Evolutionary conservation across 768 basidiomycete genomes (phyloP).

Genomic region (Suillus subalutaceus): DNA sequence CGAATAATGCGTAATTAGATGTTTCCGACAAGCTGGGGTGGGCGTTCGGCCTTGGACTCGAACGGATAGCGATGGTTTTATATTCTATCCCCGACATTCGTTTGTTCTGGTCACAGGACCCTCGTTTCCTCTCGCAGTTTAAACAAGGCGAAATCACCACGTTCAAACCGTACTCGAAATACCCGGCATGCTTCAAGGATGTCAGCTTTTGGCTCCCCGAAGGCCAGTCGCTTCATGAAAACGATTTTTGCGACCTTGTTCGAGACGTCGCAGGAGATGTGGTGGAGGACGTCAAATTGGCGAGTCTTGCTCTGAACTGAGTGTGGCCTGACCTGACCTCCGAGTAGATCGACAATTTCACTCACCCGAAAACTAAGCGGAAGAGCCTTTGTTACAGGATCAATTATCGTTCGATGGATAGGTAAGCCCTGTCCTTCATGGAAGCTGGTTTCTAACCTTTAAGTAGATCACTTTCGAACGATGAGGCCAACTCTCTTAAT

Average conservation of each 20-base stretch:
- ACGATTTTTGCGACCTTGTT: slow-evolving; percentile 96
- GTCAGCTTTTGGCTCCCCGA: slow-evolving; percentile 89
- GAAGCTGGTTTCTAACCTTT: slow-evolving; percentile 11
- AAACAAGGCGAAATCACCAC: slow-evolving; percentile 69
- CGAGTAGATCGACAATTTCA: slow-evolving; percentile 86
- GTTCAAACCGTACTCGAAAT: slow-evolving; percentile 92
- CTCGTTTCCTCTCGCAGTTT: slow-evolving; percentile 89
- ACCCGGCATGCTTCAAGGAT: slow-evolving; percentile 92
- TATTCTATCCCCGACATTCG: slow-evolving; percentile 98
- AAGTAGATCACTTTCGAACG: slow-evolving; percentile 80
- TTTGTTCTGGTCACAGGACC: slow-evolving; percentile 93
- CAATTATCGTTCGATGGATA: slow-evolving; percentile 97
- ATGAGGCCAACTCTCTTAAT: slow-evolving; percentile 87
- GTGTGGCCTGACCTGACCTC: slow-evolving; percentile 12
- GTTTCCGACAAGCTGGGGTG: slow-evolving; percentile 87
- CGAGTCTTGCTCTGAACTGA: slow-evolving; percentile 35
- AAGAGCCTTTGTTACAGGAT: slow-evolving; percentile 87
- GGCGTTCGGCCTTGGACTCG: slow-evolving; percentile 97
- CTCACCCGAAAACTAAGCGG: slow-evolving; percentile 83
- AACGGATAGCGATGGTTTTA: slow-evolving; percentile 97
- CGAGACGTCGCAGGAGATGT: slow-evolving; percentile 91
- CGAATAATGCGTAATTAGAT: slow-evolving; percentile 42
- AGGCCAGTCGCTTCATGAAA: slow-evolving; percentile 72
- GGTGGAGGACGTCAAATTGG: slow-evolving; percentile 88
- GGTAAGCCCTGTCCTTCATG: slow-evolving; percentile 43